Base-by-base conservation (phyloP, 495 filamentous ascomycete species). In the Pyrenula aspistea region DNA sequence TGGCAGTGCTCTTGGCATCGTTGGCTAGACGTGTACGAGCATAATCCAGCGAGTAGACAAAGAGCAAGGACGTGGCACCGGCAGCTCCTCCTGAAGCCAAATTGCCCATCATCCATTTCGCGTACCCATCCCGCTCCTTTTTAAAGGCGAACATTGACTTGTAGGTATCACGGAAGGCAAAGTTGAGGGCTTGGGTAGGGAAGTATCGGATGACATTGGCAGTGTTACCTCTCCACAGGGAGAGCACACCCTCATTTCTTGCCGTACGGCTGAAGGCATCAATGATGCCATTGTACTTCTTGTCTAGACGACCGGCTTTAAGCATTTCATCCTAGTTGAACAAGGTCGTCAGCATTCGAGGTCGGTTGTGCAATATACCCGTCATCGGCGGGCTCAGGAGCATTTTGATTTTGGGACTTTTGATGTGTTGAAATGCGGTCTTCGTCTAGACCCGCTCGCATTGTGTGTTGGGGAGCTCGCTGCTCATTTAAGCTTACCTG, bases 131-230 rank as follows among this genome's bases (percentile, higher is more conserved):
- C 76, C 86, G 84, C 55, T 98, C 93, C 86, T 97, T 97, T 90
- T 96, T 98, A 87, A 87, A 98, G 72, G 88, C 86, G 86, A 98
- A 98, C 92, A 97, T 96, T 64, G 84, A 79, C 89, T 98, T 98
- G 88, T 95, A 98, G 83, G 91, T 96, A 75, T 98, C 93, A 78
- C 94, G 94, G 93, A 98, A 98, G 69, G 93, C 93, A 73, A 98
- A 98, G 89, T 98, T 98, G 70, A 98, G 79, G 62, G 93, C 93
- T 84, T 98, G 93, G 70, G 93, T 98, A 62, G 93, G 93, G 89
- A 98, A 98, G 83, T 98, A 98, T 85, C 93, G 94, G 81, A 98
- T 95, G 77, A 98, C 93, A 85, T 98, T 98, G 88, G 93, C 93
- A 69, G 93, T 98, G 87, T 98, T 98, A 77, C 93, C 93, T 83